These are phyloP conservation scores for Canariomyces notabilis DNA, from an alignment of 2,329 filamentous ascomycete genomes.

Conservation along the genomic window DNA sequence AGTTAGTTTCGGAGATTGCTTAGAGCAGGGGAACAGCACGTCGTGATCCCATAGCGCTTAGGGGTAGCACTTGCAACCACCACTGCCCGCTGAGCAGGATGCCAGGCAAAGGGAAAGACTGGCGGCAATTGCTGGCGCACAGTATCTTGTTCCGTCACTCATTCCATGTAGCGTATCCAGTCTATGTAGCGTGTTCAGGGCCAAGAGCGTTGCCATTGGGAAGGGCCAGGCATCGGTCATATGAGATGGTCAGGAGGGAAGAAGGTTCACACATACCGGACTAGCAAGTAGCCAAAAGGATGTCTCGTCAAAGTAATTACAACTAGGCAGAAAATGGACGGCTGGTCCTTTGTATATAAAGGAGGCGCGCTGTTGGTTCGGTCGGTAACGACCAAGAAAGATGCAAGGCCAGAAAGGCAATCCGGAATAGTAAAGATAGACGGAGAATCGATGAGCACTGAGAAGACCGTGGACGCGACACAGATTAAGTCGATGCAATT, in stretches of 20 bases:
- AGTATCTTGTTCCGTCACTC: no score
- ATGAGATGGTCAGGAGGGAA: neutral
- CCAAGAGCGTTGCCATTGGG: neutral
- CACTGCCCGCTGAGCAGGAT: no score
- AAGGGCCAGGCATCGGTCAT: neutral
- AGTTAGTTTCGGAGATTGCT: neutral
- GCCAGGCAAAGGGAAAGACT: neutral
- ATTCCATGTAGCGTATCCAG: no score
- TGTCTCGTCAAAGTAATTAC: constrained; percentile 8
- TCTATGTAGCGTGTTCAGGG: no score
- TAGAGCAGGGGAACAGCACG: neutral
- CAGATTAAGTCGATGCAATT: no score
- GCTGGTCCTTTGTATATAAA: constrained; percentile 5
- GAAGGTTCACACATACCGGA: constrained; percentile 17
- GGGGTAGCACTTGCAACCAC: no score
- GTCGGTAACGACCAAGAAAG: neutral
- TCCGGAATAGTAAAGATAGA: no score
- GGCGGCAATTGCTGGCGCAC: no score
- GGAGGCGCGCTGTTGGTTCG: neutral
- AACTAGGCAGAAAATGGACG: constrained; percentile 1
- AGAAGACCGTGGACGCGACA: no score
- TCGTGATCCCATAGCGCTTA: neutral
- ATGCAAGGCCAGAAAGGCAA: neutral
- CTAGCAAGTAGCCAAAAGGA: constrained; percentile 1
- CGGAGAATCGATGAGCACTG: no score